Evolutionary conservation across 352 stramenopile genomes (phyloP), one percentile per base, ranked within the genome.

Genomic region (Lagenidium sp.): DNA sequence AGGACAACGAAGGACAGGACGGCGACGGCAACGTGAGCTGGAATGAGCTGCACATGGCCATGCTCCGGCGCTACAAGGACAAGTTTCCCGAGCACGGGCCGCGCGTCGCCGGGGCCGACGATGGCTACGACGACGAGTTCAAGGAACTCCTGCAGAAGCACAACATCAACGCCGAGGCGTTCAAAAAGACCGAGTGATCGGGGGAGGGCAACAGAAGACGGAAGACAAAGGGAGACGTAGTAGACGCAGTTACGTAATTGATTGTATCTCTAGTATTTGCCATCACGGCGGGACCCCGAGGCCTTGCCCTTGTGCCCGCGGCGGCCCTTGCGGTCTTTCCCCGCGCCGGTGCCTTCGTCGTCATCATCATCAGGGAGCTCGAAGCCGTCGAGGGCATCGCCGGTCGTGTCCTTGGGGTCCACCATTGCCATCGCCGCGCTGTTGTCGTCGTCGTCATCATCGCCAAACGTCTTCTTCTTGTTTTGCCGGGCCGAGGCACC

Each of bases 51-150:
- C 78, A 90, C 50, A 20, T 43, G 22, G 64, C 47, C 29, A 90
- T 90, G 78, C 60, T 90, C 18, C 60, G 65, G 36, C 60, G 68
- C 31, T 90, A 90, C 62, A 57, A 90, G 56, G 63, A 90, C 34
- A 90, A 90, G 53, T 90, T 70, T 55, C 78, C 78, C 20, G 42
- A 76, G 20, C 68, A 90, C 38, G 78, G 78, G 0, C 56, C 58
- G 11, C 70, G 67, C 22, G 62, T 60, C 20, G 44, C 43, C 6
- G 28, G 28, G 8, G 56, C 74, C 36, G 68, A 63, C 46, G 77
- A 89, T 52, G 66, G 73, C 39, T 90, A 90, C 57, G 72, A 90
- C 57, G 74, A 90, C 36, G 78, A 90, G 55, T 90, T 90, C 50
- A 83, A 86, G 37, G 78, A 85, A 36, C 60, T 90, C 31, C 50